phyloP scores from a whole-genome alignment of 768 basidiomycete genomes.

The Kwoniella sp. region DNA sequence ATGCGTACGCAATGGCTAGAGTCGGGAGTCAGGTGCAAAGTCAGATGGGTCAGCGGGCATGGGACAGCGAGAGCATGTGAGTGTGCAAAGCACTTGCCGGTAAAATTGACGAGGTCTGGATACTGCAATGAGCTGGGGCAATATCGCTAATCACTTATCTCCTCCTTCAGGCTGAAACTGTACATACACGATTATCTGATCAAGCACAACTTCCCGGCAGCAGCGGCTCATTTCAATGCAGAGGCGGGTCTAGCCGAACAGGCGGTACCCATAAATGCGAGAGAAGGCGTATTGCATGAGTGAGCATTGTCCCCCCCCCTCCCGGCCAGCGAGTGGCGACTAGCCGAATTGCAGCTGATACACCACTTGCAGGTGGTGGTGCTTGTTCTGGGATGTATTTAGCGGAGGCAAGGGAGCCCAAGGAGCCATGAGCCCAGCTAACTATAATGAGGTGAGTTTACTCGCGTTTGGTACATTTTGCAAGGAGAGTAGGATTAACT shows the following conservation, averaged over 20 bases:
- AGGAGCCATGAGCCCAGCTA: conserved; percentile 38
- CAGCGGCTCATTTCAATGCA: conserved; percentile 49
- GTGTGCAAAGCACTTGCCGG: not conserved
- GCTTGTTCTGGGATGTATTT: conserved; percentile 55
- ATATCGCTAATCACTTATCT: not conserved
- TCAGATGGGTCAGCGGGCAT: conserved; percentile 22
- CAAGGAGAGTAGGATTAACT: not conserved
- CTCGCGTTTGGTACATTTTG: not conserved
- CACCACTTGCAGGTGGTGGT: conserved; percentile 54
- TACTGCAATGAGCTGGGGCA: no score
- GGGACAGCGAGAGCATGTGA: conserved; percentile 43
- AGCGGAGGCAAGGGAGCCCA: conserved; percentile 45
- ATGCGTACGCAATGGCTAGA: conserved; percentile 40
- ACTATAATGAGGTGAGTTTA: conserved; percentile 51
- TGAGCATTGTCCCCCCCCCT: conserved; percentile 47
- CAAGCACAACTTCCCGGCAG: conserved; percentile 52
- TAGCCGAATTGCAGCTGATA: not conserved
- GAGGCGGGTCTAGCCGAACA: conserved; percentile 52
- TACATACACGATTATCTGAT: conserved; percentile 57
- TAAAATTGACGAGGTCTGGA: no score
- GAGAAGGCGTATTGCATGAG: conserved; percentile 56
- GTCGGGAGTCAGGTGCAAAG: conserved; percentile 34
- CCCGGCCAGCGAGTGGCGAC: no score
- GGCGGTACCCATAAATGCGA: conserved; percentile 55
- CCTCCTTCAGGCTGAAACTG: conserved; percentile 50